Base-by-base conservation (phyloP, 768 basidiomycete genomes). In the Fomitopsis serialis region DNA sequence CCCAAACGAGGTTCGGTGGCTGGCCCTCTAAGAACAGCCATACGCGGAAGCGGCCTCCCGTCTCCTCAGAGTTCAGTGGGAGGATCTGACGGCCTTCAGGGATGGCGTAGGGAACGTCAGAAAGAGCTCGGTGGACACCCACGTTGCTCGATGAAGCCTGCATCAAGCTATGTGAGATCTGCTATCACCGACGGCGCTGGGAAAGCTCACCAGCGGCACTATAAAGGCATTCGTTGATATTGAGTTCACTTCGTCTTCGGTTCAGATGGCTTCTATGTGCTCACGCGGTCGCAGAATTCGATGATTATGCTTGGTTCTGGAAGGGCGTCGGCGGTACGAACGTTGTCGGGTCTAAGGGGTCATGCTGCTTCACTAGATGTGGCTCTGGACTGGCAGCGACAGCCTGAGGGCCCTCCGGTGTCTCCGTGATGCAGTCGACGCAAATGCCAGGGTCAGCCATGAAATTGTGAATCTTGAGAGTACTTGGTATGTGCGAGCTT, bases 51-150 rank as follows among this genome's bases (percentile, higher is more conserved):
- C 93, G 78, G 40, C 95, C 95, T 22, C 84, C 87, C 15, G 93
- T 89, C 53, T 95, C 93, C 17, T 89, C 86, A 19, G 81, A 65
- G 61, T 84, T 89, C 50, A 84, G 74, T 19, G 95, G 93, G 19
- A 89, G 67, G 43, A 96, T 71, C 11, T 79, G 50, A 95, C 82
- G 43, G 78, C 76, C 44, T 74, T 75, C 51, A 97, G 70, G 1
- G 71, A 64, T 0, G 92, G 92, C 24, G 90, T 81, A 11, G 92
- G 88, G 68, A 98, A 98, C 1, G 95, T 97, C 34, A 96, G 70
- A 60, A 94, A 80, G 15, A 98, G 77, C 61, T 97, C 95, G 0
- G 94, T 97, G 56, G 91, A 88, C n/a, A 85, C 79, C 95, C 95
- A 98, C 11, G 82, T 84, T 29, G 95, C 94, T 61, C 94, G 80